Conservation (phyloP, 768 basidiomycete species). For the Wakefieldia striispora region DNA sequence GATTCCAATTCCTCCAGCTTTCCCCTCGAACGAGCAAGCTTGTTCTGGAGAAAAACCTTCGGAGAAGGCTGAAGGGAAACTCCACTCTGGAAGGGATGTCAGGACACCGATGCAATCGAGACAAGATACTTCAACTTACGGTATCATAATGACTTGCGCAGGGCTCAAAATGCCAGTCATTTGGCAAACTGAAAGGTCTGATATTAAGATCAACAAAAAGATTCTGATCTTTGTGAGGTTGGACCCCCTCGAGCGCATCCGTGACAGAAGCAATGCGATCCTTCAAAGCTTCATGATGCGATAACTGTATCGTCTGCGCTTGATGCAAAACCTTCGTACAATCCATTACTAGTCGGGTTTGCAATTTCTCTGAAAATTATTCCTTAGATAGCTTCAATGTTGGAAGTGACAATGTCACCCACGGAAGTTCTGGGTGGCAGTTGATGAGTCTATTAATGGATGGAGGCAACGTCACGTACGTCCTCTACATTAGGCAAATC, state of each 20-base stretch:
- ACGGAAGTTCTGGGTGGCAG: conserved; percentile 68
- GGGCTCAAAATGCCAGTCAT: conserved; percentile 75
- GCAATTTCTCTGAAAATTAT: conserved; percentile 58
- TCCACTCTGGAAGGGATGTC: conserved; percentile 25
- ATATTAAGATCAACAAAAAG: conserved; percentile 73
- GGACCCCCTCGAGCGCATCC: conserved; percentile 47
- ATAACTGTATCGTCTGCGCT: conserved; percentile 56
- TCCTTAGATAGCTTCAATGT: background rate
- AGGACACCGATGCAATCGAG: background rate
- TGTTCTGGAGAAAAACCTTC: conserved; percentile 81
- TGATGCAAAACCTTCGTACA: conserved; percentile 54
- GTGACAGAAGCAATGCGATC: conserved; percentile 46
- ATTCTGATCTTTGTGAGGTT: conserved; percentile 60
- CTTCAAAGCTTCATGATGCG: conserved; percentile 60
- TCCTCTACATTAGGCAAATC: conserved; percentile 71
- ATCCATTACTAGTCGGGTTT: conserved; percentile 57
- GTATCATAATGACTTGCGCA: conserved; percentile 75
- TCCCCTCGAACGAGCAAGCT: conserved; percentile 53
- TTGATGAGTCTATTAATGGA: conserved; percentile 9
- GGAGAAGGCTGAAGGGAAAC: conserved; percentile 68
- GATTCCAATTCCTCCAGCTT: conserved; percentile 66
- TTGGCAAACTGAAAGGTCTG: conserved; percentile 60
- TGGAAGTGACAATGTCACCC: conserved; percentile 8
- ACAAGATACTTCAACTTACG: conserved; percentile 37
- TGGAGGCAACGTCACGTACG: conserved; percentile 42